Conservation (phyloP, 805 yeast species). For the Candida incommunis region DNA sequence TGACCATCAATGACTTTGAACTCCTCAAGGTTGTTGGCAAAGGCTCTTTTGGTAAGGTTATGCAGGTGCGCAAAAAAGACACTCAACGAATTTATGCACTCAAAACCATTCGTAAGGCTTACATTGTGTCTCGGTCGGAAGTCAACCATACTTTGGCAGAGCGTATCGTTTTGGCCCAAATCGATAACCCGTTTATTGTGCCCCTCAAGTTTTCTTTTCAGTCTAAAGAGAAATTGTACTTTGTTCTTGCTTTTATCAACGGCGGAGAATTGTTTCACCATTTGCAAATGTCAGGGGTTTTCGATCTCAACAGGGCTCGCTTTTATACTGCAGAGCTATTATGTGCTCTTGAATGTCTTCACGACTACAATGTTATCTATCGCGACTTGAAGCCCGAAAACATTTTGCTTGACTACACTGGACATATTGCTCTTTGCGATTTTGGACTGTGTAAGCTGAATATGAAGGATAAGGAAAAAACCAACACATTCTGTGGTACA, state of each 20-base stretch:
- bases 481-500: constrained; percentile 91
- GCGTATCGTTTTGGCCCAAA: constrained; percentile 85
- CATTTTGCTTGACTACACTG: constrained; percentile 85
- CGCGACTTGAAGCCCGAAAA: constrained; percentile 95
- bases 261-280: constrained; percentile 97
- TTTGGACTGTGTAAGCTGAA: constrained; percentile 92
- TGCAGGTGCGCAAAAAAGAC: constrained; percentile 95
- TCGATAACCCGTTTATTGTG: constrained; percentile 89
- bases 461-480: constrained; percentile 78
- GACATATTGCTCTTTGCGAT: constrained; percentile 95
- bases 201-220: constrained; percentile 94
- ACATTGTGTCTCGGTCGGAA: constrained; percentile 85
- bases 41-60: constrained; percentile 96
- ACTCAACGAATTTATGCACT: constrained; percentile 90
- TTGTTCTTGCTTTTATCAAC: constrained; percentile 84
- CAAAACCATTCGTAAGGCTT: constrained; percentile 86
- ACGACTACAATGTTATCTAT: constrained; percentile 82
- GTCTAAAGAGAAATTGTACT: constrained; percentile 85
- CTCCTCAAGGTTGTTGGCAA: constrained; percentile 90
- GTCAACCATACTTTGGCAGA: constrained; percentile 95
- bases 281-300: constrained; percentile 78
- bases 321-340: constrained; percentile 90
- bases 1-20: constrained; percentile 85
- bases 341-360: constrained; percentile 85
- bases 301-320: constrained; percentile 76